Evolutionary conservation across 2,329 filamentous ascomycete species (phyloP), one percentile per base, ranked within the genome.

Genomic region (Raffaelea arxii): DNA sequence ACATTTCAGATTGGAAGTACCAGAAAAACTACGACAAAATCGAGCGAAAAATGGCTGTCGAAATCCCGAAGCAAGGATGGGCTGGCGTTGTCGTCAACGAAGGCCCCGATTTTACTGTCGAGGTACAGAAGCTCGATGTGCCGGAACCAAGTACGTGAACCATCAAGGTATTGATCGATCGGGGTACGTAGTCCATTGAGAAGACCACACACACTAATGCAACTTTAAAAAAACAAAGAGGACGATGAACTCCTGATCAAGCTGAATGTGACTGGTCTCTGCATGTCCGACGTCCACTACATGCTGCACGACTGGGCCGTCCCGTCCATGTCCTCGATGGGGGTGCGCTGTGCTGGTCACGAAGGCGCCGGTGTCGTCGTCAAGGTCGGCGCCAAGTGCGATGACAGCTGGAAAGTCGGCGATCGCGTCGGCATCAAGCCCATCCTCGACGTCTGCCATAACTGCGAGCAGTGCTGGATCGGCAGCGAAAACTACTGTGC

Each of bases 401-500:
- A 66, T 3, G 56, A 47, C 6, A 51, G 55, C 10, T 56, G 65
- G 43, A 57, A 59, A 37, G 27, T 55, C 2, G 65, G 65, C 5
- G 63, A 70, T 32, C 51, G 62, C 21, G 64, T 63, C 16, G 66
- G 66, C 24, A 63, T 65, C 59, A 66, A 66, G 46, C 62, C 55
- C 25, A 37, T 53, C 12, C 44, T 46, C n/a, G 53, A 55, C 23
- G 41, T 59, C 27, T 69, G 66, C 49, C 59, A 61, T 4, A 46
- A 53, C 22, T 70, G 67, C 48, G 51, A 58, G 11, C 54, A 59
- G 9, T 69, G 65, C 47, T 55, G 61, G 2, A 51, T 53, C 11
- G 64, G 65, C 7, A 56, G 61, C 41, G 58, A 62, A 16, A 60
- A 58, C 23, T 62, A 62, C 47, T 66, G 62, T 49, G 49, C 53